A percentile compares a stretch with the other conserved stretches of the same genome.
These are phyloP conservation scores for Trametes coccinea DNA, from an alignment of 768 basidiomycete species.

Conservation along the genomic window DNA sequence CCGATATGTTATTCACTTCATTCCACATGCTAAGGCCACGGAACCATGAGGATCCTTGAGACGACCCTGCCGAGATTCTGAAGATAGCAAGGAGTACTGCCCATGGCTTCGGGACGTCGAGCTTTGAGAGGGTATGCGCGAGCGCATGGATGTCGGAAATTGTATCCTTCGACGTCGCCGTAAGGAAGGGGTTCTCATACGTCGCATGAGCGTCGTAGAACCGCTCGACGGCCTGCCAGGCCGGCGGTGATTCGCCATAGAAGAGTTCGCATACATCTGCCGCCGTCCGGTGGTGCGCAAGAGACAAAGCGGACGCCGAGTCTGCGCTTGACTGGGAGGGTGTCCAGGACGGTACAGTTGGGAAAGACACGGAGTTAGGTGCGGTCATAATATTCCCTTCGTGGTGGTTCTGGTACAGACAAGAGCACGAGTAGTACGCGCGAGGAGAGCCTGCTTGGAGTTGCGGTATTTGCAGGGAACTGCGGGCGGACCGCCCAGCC, in stretches of 20 bases:
- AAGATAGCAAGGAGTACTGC: conserved; percentile 61
- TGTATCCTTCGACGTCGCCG: conserved; percentile 69
- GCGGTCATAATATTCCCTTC: background rate
- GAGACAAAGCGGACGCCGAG: conserved; percentile 17
- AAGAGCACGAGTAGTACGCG: too few relatives aligned
- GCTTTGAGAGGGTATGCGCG: conserved; percentile 55
- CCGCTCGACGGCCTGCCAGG: conserved; percentile 54
- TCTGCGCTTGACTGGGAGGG: conserved; percentile 11
- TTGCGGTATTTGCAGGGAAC: background rate
- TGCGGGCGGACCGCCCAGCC: too few relatives aligned
- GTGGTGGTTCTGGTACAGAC: background rate
- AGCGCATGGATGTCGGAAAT: conserved; percentile 72
- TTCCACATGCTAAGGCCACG: conserved; percentile 70
- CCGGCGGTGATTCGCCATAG: conserved; percentile 53
- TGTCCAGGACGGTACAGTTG: conserved; percentile 4
- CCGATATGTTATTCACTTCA: conserved; percentile 72
- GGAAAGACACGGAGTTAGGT: conserved; percentile 14
- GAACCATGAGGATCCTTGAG: conserved; percentile 50
- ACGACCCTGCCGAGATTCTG: conserved; percentile 39
- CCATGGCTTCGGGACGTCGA: conserved; percentile 70
- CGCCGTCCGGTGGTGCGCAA: conserved; percentile 54
- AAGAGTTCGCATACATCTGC: conserved; percentile 71
- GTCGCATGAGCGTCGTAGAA: conserved; percentile 75
- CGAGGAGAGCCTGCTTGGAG: background rate
- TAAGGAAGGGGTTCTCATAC: conserved; percentile 80